phyloP scores from a whole-genome alignment of 805 yeast genomes.

The Candida berthetii region DNA sequence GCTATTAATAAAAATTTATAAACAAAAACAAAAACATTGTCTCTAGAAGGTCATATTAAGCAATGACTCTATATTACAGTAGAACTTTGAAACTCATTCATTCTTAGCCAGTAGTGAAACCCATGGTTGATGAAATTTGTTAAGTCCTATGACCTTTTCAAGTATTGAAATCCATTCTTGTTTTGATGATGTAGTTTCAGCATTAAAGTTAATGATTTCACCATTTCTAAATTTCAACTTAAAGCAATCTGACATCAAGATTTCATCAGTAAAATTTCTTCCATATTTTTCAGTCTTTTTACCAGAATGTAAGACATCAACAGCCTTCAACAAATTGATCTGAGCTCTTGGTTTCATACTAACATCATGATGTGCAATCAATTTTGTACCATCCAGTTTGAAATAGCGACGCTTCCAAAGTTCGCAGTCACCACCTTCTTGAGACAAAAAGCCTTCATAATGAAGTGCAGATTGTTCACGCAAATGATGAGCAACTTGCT shows the following conservation, averaged over 20 bases:
- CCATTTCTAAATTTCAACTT: conserved; percentile 71
- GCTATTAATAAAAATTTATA: too few species aligned
- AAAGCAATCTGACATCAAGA: conserved; percentile 67
- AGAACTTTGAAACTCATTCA: too few species aligned
- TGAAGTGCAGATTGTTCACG: conserved; percentile 25
- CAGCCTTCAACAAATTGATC: conserved; percentile 68
- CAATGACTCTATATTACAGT: too few species aligned
- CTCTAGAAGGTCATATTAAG: too few species aligned
- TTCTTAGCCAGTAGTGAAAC: conserved; percentile 34
- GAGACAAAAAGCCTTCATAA: conserved; percentile 70
- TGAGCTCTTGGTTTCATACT: conserved; percentile 66
- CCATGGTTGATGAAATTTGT: conserved; percentile 59
- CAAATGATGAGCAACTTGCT: conserved; percentile 32
- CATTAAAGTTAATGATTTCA: conserved; percentile 80
- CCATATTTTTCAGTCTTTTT: conserved; percentile 23
- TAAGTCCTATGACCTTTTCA: conserved; percentile 48
- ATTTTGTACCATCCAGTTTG: conserved; percentile 61
- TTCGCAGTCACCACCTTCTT: conserved; percentile 88
- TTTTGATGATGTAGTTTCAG: conserved; percentile 61
- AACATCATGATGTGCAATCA: conserved; percentile 72
- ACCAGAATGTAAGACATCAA: conserved; percentile 27
- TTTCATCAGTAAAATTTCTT: conserved; percentile 68
- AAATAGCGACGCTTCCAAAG: conserved; percentile 68
- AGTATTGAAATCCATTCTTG: conserved; percentile 58
- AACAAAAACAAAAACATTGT: too few species aligned